phyloP scores from a whole-genome alignment of 108 stramenopile genomes.

The Stephanodiscus triporus region DNA sequence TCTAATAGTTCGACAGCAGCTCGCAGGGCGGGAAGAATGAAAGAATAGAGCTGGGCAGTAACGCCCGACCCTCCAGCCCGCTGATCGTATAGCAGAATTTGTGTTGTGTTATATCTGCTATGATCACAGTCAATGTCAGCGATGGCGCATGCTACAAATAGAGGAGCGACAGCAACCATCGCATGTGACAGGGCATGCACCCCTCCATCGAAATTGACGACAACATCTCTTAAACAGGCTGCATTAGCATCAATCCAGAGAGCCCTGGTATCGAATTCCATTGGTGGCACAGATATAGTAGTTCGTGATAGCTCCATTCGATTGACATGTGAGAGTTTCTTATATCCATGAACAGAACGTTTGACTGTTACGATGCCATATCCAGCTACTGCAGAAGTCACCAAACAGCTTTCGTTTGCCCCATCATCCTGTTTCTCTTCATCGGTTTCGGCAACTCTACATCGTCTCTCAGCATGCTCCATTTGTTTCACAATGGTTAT shows the following conservation, averaged over 20 bases:
- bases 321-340: slow-evolving; percentile 72
- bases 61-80: slow-evolving; percentile 81
- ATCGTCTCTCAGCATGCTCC: slow-evolving; percentile 52
- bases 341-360: slow-evolving; percentile 83
- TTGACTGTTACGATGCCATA: slow-evolving; percentile 75
- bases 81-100: slow-evolving; percentile 68
- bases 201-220: slow-evolving; percentile 69
- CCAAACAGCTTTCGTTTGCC: not conserved
- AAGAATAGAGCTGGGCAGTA: slow-evolving; percentile 64
- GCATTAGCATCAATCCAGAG: slow-evolving; percentile 92
- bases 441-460: not conserved
- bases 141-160: slow-evolving; percentile 83
- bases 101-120: slow-evolving; percentile 58
- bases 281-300: slow-evolving; percentile 85
- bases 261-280: slow-evolving; percentile 93
- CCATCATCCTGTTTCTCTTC: slow-evolving; percentile 1
- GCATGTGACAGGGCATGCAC: slow-evolving; percentile 94
- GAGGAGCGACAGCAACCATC: slow-evolving; percentile 87
- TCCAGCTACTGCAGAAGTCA: slow-evolving; percentile 62
- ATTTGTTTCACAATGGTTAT: slow-evolving; percentile 84
- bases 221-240: slow-evolving; percentile 39
- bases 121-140: slow-evolving; percentile 85
- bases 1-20: slow-evolving; percentile 73
- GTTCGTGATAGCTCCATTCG: slow-evolving; percentile 72
- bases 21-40: slow-evolving; percentile 54